Evolutionary conservation across 2,329 filamentous ascomycete genomes (phyloP).

Genomic region (Colletotrichum noveboracense): DNA sequence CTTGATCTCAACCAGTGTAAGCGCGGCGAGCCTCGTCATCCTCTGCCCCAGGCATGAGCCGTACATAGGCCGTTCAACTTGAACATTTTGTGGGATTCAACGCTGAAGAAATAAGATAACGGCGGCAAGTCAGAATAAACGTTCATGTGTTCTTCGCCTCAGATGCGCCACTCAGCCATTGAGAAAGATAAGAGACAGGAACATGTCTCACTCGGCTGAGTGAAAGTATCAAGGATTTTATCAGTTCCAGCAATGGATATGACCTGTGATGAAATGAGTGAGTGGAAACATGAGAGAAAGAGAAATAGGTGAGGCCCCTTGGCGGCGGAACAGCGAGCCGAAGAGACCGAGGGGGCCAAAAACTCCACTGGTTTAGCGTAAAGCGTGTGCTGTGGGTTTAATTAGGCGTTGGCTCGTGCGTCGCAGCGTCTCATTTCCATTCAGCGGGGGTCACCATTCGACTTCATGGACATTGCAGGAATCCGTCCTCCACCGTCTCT

Average conservation of each 20-base stretch:
- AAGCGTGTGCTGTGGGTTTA: slow-evolving; percentile 6
- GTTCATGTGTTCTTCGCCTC: background rate
- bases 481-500: background rate
- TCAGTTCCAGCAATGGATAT: background rate
- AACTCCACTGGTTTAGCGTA: background rate
- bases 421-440: background rate
- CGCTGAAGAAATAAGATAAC: background rate
- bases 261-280: background rate
- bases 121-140: background rate
- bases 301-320: background rate
- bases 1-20: background rate
- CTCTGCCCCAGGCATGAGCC: background rate
- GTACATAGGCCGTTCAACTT: background rate
- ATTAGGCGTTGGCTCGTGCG: slow-evolving; percentile 20
- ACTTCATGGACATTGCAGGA: background rate
- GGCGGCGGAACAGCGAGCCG: slow-evolving; percentile 7
- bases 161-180: background rate
- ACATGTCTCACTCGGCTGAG: background rate
- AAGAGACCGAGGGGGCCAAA: background rate
- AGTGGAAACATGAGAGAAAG: background rate
- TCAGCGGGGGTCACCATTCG: background rate
- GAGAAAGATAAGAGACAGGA: background rate
- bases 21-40: background rate
- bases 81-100: background rate
- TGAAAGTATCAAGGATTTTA: no score